A percentile compares a stretch with the other conserved stretches of the same genome.
Evolutionary conservation across 768 basidiomycete genomes (phyloP).

Genomic region (Naganishia friedmannii): DNA sequence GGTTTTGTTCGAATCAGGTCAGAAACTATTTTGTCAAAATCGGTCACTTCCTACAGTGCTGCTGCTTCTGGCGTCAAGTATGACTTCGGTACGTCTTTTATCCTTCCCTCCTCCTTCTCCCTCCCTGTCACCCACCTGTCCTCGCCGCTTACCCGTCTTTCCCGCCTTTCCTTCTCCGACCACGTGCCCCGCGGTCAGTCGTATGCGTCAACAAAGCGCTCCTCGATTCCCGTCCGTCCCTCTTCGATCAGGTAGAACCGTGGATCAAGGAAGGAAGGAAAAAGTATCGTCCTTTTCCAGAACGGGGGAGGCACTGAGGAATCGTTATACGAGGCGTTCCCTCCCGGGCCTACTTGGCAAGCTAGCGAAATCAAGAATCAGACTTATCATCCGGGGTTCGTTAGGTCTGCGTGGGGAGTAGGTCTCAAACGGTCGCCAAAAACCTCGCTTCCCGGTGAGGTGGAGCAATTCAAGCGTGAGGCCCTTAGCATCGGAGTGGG

Average conservation of each 20-base stretch:
- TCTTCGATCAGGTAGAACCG: constrained; percentile 41
- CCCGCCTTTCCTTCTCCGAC: background rate
- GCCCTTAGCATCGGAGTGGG: constrained; percentile 49
- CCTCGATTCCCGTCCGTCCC: constrained; percentile 45
- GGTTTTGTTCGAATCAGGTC: too few relatives aligned
- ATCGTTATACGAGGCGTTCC: constrained; percentile 45
- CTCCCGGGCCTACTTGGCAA: too few relatives aligned
- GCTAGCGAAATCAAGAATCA: too few relatives aligned
- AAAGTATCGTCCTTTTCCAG: constrained; percentile 47
- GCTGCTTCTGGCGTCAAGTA: constrained; percentile 34
- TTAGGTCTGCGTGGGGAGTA: too few relatives aligned
- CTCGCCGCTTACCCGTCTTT: too few relatives aligned
- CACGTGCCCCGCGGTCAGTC: constrained; percentile 30
- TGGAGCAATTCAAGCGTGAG: constrained; percentile 47
- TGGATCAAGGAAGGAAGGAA: constrained; percentile 35
- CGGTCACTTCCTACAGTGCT: too few relatives aligned
- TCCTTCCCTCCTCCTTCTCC: background rate
- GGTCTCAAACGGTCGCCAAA: too few relatives aligned
- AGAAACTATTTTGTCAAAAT: too few relatives aligned
- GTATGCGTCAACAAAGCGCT: constrained; percentile 49
- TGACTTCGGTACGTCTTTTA: constrained; percentile 17
- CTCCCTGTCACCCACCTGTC: background rate
- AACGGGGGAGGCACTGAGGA: constrained; percentile 50
- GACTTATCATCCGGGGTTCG: too few relatives aligned
- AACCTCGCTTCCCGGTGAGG: too few relatives aligned